Evolutionary conservation across 1,139 yeast species (phyloP).

Genomic region (Geotrichum carabidarum): DNA sequence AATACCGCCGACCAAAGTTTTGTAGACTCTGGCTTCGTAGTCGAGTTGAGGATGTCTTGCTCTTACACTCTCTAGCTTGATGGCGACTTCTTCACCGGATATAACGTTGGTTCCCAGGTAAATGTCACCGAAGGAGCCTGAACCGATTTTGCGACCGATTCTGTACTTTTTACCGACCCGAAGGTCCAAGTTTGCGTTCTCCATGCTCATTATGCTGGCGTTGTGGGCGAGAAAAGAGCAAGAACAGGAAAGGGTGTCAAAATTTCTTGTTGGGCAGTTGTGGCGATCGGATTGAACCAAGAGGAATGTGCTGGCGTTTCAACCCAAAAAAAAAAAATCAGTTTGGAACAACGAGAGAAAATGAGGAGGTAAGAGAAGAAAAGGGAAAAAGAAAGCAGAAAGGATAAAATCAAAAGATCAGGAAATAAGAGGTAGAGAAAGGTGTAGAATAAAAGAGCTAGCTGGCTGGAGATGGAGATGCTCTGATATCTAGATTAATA

Average conservation of each 20-base stretch:
- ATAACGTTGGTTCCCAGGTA: constrained; percentile 84
- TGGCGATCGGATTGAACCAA: constrained; percentile 16
- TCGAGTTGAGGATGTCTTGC: constrained; percentile 97
- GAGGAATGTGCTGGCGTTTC: constrained; percentile 18
- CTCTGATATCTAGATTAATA: no score
- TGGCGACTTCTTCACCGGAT: constrained; percentile 96
- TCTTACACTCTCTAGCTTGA: constrained; percentile 80
- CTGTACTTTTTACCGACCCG: constrained; percentile 94
- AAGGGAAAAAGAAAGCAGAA: background rate
- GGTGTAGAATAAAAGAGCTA: no score
- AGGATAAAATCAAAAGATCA: background rate
- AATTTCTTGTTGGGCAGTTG: background rate
- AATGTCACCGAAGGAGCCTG: constrained; percentile 96
- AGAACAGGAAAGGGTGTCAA: background rate
- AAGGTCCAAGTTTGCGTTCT: constrained; percentile 46
- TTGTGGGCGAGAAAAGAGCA: background rate
- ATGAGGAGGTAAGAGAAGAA: background rate
- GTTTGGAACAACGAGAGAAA: background rate
- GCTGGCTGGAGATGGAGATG: no score
- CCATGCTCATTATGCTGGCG: background rate
- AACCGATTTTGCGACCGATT: constrained; percentile 92
- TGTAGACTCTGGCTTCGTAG: constrained; percentile 92
- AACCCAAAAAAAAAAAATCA: background rate
- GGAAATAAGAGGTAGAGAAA: no score
- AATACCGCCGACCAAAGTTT: constrained; percentile 91